Evolutionary conservation across 176 grass and related monocot species (phyloP).

Genomic region (Triticum turgidum): DNA sequence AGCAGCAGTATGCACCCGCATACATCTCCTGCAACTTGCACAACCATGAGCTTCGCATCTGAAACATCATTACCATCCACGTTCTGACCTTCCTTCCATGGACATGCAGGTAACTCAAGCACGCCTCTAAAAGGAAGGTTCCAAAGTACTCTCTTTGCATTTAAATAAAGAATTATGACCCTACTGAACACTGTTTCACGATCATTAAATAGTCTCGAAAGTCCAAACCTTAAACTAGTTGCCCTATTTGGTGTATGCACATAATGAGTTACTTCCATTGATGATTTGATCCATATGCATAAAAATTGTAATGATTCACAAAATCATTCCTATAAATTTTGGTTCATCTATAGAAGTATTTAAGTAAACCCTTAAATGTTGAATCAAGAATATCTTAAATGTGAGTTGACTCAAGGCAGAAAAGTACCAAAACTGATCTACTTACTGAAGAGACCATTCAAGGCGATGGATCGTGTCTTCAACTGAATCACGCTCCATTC

Average conservation of each 20-base stretch:
- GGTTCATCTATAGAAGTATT: background rate
- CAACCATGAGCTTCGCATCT: too few relatives aligned
- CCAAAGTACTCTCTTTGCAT: background rate
- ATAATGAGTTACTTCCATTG: background rate
- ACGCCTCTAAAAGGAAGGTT: background rate
- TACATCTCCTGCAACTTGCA: too few relatives aligned
- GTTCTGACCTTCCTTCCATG: too few relatives aligned
- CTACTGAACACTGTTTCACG: background rate
- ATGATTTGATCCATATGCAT: conserved; percentile 1
- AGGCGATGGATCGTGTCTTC: conserved; percentile 93
- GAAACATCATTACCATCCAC: too few relatives aligned
- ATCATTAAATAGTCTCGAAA: background rate
- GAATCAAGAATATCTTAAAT: background rate
- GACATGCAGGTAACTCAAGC: too few relatives aligned
- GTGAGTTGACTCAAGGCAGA: background rate
- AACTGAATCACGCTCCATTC: conserved; percentile 79
- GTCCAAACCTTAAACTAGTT: background rate
- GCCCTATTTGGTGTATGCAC: background rate
- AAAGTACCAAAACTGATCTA: conserved; percentile 7
- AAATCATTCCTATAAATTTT: conserved; percentile 1
- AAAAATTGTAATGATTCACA: background rate
- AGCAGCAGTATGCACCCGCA: too few relatives aligned
- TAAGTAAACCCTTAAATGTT: background rate
- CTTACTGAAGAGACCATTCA: conserved; percentile 93
- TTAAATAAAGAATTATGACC: background rate